Evolutionary conservation across 2,329 filamentous ascomycete species (phyloP).

Genomic region (Juglanconis oblonga): DNA sequence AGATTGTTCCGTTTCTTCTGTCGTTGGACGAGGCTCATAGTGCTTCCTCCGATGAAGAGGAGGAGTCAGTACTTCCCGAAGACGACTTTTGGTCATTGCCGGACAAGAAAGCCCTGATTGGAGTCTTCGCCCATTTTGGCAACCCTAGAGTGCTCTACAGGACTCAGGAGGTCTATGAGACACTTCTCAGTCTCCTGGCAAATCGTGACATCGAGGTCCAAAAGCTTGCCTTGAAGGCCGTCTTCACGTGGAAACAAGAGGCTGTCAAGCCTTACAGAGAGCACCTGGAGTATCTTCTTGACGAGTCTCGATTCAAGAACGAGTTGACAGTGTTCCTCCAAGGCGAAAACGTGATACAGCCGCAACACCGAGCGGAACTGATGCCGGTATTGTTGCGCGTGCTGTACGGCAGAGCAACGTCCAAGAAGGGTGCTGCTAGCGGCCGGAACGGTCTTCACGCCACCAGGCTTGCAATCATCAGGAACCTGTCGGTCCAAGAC

Average conservation of each 20-base stretch:
- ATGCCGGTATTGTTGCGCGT: slow-evolving; percentile 86
- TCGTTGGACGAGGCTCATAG: slow-evolving; percentile 67
- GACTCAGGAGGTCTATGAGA: slow-evolving; percentile 70
- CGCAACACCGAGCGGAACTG: slow-evolving; percentile 68
- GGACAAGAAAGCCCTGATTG: slow-evolving; percentile 81
- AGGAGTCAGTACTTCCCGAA: slow-evolving; percentile 36
- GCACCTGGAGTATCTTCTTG: slow-evolving; percentile 79
- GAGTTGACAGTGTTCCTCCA: slow-evolving; percentile 88
- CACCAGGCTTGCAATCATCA: slow-evolving; percentile 75
- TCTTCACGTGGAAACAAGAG: slow-evolving; percentile 85
- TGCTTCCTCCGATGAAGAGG: slow-evolving; percentile 35
- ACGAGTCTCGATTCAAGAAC: slow-evolving; percentile 89
- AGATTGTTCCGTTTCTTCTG: slow-evolving; percentile 81
- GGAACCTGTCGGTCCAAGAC: slow-evolving; percentile 71
- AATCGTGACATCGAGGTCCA: slow-evolving; percentile 93
- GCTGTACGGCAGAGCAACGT: slow-evolving; percentile 85
- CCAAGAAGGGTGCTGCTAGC: slow-evolving; percentile 72
- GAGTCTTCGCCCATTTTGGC: slow-evolving; percentile 77
- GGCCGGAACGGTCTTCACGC: slow-evolving; percentile 79
- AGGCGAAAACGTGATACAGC: slow-evolving; percentile 68
- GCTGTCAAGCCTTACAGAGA: slow-evolving; percentile 77
- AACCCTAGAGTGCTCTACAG: slow-evolving; percentile 85
- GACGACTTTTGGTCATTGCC: slow-evolving; percentile 62
- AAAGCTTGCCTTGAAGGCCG: slow-evolving; percentile 75
- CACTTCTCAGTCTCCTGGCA: slow-evolving; percentile 71